A percentile compares a stretch with the other conserved stretches of the same genome.
Evolutionary conservation across 2,329 filamentous ascomycete species (phyloP).

Genomic region (Phoma sp.): DNA sequence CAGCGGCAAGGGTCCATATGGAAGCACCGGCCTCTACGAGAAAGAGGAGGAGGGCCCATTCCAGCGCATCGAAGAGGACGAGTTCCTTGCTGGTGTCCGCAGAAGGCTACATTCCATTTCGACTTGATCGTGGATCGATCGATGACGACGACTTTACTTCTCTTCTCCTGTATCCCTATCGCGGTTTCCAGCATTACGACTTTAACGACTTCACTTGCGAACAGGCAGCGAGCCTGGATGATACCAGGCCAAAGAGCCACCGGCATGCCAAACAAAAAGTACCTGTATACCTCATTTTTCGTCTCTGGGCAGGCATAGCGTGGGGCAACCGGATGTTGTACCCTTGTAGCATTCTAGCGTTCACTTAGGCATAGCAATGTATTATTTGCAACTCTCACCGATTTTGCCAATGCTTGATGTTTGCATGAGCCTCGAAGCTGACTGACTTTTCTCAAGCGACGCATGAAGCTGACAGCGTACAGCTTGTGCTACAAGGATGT

Average conservation of each 20-base stretch:
- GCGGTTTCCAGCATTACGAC: slow-evolving; percentile 29
- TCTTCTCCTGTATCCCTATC: slow-evolving; percentile 31
- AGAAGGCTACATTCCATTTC: slow-evolving; percentile 45
- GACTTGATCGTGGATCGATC: slow-evolving; percentile 37
- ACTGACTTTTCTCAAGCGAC: not conserved
- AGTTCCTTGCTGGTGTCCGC: slow-evolving; percentile 48
- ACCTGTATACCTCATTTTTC: slow-evolving; percentile 20
- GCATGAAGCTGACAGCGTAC: not conserved
- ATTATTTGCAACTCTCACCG: slow-evolving; percentile 6
- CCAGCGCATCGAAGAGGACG: slow-evolving; percentile 47
- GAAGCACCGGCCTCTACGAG: slow-evolving; percentile 57
- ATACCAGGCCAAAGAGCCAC: slow-evolving; percentile 40
- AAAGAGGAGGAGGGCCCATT: slow-evolving; percentile 55
- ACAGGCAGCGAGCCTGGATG: slow-evolving; percentile 39
- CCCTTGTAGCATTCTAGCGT: slow-evolving; percentile 27
- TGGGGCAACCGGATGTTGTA: slow-evolving; percentile 20
- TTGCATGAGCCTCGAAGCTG: not conserved
- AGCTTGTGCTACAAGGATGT: not conserved
- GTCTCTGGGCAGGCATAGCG: slow-evolving; percentile 18
- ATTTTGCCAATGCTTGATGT: not conserved
- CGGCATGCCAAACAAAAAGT: slow-evolving; percentile 30
- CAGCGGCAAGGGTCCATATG: slow-evolving; percentile 57
- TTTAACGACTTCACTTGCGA: slow-evolving; percentile 38
- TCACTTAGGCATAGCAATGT: slow-evolving; percentile 17
- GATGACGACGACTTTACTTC: slow-evolving; percentile 22